Evolutionary conservation across 1,139 yeast species (phyloP), one percentile per base, ranked within the genome.

Genomic region (Groenewaldozyma auringiensis): DNA sequence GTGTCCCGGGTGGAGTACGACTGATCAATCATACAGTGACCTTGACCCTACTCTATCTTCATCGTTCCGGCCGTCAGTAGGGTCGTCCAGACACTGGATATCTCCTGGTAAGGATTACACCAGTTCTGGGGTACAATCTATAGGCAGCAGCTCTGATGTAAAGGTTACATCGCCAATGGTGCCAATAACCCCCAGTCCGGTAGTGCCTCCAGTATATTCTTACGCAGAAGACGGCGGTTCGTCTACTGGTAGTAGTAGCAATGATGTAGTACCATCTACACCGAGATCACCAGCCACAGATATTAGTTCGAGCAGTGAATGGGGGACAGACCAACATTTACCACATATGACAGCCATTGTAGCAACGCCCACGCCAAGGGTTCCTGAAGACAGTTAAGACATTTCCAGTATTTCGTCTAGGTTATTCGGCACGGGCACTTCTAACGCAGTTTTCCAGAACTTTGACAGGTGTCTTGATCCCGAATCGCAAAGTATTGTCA

Each of bases 401-500:
- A 32, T 13, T 16, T 11, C n/a, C 9, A 18, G 25, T 18, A 18
- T 17, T 4, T 14, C 38, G 4, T 35, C 38, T 35, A n/a, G 38
- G 25, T 4, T 18, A 18, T 20, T 16, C 8, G 38, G 21, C 25
- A 20, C 40, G 4, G 22, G n/a, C 3, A 47, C 22, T 9, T 42
- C 49, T 6, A 44, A 37, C 9, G 56, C 58, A n/a, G 45, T 45
- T 55, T 81, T 84, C 96, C 96, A 92, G 61, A 92, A 92, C 63
- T 92, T 92, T 40, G 94, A 83, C 50, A 89, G 61, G 64, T 92
- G 97, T 53, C 97, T 73, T 4, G 83, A 70, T 0, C 98, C 98
- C 3, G 94, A 80, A 62, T 92, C 98, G 63, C 97, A 92, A 1
- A 95, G 86, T 41, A 92, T 75, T n/a, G 94, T 78, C 3, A 92